Evolutionary conservation across 805 yeast species (phyloP), one percentile per base, ranked within the genome.

Genomic region (Wickerhamiella spandovensis): DNA sequence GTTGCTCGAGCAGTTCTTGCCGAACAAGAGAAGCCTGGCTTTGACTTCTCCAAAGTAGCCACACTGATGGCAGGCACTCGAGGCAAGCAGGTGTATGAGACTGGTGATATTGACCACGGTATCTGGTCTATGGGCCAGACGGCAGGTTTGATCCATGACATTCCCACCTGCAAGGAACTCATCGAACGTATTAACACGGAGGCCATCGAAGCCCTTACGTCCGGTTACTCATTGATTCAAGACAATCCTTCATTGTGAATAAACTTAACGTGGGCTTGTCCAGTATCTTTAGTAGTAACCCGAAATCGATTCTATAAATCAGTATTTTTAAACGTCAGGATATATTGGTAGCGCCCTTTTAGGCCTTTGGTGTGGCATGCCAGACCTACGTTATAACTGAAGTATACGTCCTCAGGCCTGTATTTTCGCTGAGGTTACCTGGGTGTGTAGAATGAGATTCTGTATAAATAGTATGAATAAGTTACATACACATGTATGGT

Each of bases 91-190:
- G 66, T 60, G 17, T 63, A 63, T 48, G 51, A 47, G 39, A 58
- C 56, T 38, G 67, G 67, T 23, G 64, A 64, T 45, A 49, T 54
- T 13, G 55, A 64, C 22, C 51, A 50, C 5, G 67, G 67, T 5
- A 58, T 64, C 51, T 64, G 67, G 67, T 56, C 66, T 6, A 45
- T 56, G 22, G 67, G 67, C 22, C 62, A 61, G 53, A 49, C 55
- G 12, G 54, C 50, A 21, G 67, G 64, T 13, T 50, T 62, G 10
- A 62, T 64, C 48, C 30, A 60, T 28, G 67, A 64, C 47, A 54
- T 63, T 38, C 67, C 66, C 23, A 57, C 63, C 17, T 64, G 67
- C 53, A 44, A 56, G 35, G 66, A 52, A 13, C 56, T 64, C 17
- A 56, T 59, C 17, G 45, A 44, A n/a, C 54, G 64, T 5, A 48